Conservation (phyloP, 2,329 filamentous ascomycete genomes). For the Monosporascus sp. region DNA sequence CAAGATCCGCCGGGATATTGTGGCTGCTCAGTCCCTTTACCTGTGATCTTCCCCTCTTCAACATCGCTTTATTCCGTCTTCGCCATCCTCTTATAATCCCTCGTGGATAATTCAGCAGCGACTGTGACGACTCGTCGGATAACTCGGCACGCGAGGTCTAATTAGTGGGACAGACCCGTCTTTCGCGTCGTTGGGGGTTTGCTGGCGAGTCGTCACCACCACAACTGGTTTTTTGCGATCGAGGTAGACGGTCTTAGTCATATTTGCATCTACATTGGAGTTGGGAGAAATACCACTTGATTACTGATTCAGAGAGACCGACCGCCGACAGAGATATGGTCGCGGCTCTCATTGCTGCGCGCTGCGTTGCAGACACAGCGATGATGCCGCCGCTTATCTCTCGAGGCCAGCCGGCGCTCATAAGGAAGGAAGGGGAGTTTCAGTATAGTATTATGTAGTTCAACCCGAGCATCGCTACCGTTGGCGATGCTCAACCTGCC, state of each 20-base stretch:
- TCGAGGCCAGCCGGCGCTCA: too few relatives aligned
- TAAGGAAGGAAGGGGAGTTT: too few relatives aligned
- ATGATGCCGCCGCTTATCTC: too few relatives aligned
- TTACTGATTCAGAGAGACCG: background rate
- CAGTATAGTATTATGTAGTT: conserved; percentile 15
- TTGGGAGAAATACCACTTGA: conserved; percentile 7
- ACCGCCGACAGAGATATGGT: too few relatives aligned
- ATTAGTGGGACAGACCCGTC: too few relatives aligned
- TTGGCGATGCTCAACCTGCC: conserved; percentile 23
- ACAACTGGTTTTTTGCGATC: too few relatives aligned
- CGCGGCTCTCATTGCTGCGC: too few relatives aligned
- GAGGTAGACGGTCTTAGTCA: background rate
- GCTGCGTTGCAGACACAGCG: too few relatives aligned
- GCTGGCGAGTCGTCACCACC: too few relatives aligned
- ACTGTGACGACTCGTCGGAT: background rate
- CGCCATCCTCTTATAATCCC: background rate
- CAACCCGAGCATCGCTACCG: conserved; percentile 19
- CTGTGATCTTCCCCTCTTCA: conserved; percentile 46
- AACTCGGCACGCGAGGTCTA: too few relatives aligned
- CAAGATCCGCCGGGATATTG: conserved; percentile 89
- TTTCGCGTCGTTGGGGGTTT: too few relatives aligned
- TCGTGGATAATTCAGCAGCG: background rate
- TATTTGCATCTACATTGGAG: conserved; percentile 3
- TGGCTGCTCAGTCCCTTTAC: conserved; percentile 90
- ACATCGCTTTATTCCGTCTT: background rate